phyloP scores from a whole-genome alignment of 108 stramenopile genomes.

The Chaetoceros tenuissimus region DNA sequence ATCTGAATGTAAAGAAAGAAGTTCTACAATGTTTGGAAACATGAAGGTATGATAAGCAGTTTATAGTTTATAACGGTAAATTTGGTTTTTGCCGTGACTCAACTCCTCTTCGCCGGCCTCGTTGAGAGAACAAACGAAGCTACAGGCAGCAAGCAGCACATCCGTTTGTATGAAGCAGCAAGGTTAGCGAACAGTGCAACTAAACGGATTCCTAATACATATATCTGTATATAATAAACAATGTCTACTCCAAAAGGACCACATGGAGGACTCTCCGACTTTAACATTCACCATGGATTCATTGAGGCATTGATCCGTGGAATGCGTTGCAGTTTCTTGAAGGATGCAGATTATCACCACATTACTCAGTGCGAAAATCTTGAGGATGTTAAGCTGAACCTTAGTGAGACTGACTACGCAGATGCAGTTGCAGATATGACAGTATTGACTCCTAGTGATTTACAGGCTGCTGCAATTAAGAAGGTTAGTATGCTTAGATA shows the following conservation, averaged over 20 bases:
- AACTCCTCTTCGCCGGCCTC: no score
- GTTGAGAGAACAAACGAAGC: no score
- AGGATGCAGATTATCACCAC: conserved; percentile 90
- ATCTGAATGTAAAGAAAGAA: no score
- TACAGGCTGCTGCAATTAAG: conserved; percentile 80
- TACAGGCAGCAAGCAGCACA: no score
- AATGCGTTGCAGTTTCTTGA: conserved; percentile 90
- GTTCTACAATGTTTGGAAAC: no score
- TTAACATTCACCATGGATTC: conserved; percentile 97
- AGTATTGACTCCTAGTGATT: conserved; percentile 62
- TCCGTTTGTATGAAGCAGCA: no score
- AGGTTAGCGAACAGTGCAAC: no score
- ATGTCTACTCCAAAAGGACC: conserved; percentile 41
- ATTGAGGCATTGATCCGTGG: conserved; percentile 93
- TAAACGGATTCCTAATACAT: no score
- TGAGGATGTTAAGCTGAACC: conserved; percentile 94
- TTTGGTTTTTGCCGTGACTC: no score
- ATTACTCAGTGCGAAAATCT: conserved; percentile 94
- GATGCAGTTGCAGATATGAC: conserved; percentile 79
- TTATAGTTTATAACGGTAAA: no score
- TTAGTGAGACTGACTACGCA: conserved; percentile 96
- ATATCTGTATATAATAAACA: no score
- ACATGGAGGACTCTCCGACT: conserved; percentile 81
- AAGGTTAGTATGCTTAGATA: conserved; percentile 40
- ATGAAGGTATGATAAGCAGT: no score